Base-by-base conservation (phyloP, 2,329 filamentous ascomycete species). In the Phialemoniopsis sp. region DNA sequence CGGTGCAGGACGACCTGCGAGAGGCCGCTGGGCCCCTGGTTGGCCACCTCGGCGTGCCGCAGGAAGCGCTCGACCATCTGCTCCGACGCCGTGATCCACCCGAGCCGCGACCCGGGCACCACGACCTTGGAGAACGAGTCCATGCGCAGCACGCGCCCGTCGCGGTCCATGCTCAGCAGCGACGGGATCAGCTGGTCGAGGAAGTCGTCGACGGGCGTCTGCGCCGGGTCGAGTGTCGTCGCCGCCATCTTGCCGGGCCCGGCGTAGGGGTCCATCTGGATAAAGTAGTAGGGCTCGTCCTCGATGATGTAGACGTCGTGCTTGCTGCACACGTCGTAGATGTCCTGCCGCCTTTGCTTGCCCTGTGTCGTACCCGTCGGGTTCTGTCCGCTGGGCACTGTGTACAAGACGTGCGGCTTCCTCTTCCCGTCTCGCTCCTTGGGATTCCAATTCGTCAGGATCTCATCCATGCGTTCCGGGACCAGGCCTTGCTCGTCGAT, bases 61-160 rank as follows among this genome's bases (percentile, higher is more conserved):
- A 83, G 72, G 63, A 88, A 95, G 30, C 86, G 78, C 61, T 95
- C 87, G 42, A 94, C 68, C 42, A 98, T 73, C 66, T 96, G 85
- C 53, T 85, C 84, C 3, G 87, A 87, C 1, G 82, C 91, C 1
- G 91, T 95, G 42, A 96, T 76, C 91, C 93, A 98, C 32, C 90
- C 90, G 31, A 85, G 66, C 33, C 90, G 80, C 13, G 85, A 82
- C 8, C 90, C 90, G 0, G 91, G 90, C 0, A 89, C 76, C 26
- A 95, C 73, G 2, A 95, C 87, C 66, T 96, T 96, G 54, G 87
- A 94, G 66, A 96, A 94, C 0, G 89, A 95, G 59, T 96, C 90
- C 63, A 96, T 76, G 29, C 90, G 85, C 67, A 95, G 73, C 29
- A 96, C 90, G 45, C 90, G 85, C 8, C 90, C 91, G 59, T 95